Conservation (phyloP, 768 basidiomycete genomes). For the Tylopilus sp. region DNA sequence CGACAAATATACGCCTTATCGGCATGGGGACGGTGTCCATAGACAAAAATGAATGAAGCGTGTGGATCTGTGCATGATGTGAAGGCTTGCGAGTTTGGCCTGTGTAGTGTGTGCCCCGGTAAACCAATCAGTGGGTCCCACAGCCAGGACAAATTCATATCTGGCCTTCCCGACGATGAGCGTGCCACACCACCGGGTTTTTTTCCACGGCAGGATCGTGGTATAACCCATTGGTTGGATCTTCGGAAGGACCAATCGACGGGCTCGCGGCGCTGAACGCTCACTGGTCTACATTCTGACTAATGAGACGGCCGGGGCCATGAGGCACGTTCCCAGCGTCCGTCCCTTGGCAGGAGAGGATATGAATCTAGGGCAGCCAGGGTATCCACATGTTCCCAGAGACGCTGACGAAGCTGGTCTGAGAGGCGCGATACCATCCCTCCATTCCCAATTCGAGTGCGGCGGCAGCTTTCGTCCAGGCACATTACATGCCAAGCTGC, state of each 20-base stretch:
- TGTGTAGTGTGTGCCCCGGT: neutral
- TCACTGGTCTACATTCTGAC: slow-evolving; percentile 1
- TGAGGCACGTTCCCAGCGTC: slow-evolving; percentile 8
- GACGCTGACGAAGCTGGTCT: neutral
- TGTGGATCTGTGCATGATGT: neutral
- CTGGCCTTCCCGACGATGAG: neutral
- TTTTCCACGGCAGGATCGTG: slow-evolving; percentile 14
- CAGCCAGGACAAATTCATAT: neutral
- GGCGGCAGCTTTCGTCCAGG: slow-evolving; percentile 5
- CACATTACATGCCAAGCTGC: slow-evolving; percentile 15
- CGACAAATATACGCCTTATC: slow-evolving; percentile 1
- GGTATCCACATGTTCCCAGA: slow-evolving; percentile 3
- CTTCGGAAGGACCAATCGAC: slow-evolving; percentile 3
- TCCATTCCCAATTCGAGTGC: neutral
- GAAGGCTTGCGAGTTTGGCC: neutral
- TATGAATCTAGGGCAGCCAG: neutral
- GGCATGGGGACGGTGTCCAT: slow-evolving; percentile 19
- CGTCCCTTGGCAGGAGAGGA: neutral
- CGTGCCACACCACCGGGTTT: neutral
- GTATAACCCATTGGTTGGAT: neutral
- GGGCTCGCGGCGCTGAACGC: slow-evolving; percentile 12
- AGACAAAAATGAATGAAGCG: slow-evolving; percentile 4
- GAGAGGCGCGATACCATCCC: neutral
- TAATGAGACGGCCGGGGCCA: neutral
- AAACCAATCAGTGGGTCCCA: slow-evolving; percentile 1